phyloP scores from a whole-genome alignment of 495 filamentous ascomycete species.

The Penicillium turbatum region DNA sequence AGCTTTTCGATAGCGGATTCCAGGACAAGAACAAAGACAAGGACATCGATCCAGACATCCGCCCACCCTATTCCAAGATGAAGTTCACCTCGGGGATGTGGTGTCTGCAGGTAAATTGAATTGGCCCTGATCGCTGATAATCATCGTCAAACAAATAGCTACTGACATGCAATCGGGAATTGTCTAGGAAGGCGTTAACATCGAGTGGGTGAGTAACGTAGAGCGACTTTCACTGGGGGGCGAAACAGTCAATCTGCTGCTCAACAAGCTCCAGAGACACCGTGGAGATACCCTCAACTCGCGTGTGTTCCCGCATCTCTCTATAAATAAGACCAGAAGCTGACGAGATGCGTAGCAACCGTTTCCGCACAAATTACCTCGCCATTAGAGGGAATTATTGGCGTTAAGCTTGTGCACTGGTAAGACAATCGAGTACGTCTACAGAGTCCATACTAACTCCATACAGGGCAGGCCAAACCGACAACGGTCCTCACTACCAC shows the following conservation, averaged over 20 bases:
- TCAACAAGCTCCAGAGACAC: slow-evolving; percentile 42
- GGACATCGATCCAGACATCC: neutral
- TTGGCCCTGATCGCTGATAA: neutral
- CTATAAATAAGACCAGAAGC: neutral
- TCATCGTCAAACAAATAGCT: no score
- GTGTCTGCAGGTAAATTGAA: slow-evolving; percentile 31
- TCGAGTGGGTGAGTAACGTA: slow-evolving; percentile 49
- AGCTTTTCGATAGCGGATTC: neutral
- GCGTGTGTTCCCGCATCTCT: slow-evolving; percentile 27
- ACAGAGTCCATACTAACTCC: neutral
- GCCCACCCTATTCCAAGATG: slow-evolving; percentile 23
- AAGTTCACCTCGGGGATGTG: slow-evolving; percentile 48
- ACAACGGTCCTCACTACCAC: slow-evolving; percentile 60
- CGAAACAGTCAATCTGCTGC: slow-evolving; percentile 34
- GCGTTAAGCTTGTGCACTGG: slow-evolving; percentile 63
- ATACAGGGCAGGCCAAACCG: slow-evolving; percentile 36
- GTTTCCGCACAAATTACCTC: slow-evolving; percentile 43
- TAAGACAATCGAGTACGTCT: slow-evolving; percentile 21
- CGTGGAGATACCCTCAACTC: slow-evolving; percentile 58
- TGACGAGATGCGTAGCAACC: slow-evolving; percentile 14
- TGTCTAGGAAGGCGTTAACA: slow-evolving; percentile 34
- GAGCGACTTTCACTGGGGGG: slow-evolving; percentile 35
- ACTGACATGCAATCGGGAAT: neutral
- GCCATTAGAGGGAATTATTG: slow-evolving; percentile 56
- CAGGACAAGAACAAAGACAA: neutral